A percentile compares a stretch with the other conserved stretches of the same genome.
phyloP scores from a whole-genome alignment of 306 rosid genomes.

The Cucurbita pepo region DNA sequence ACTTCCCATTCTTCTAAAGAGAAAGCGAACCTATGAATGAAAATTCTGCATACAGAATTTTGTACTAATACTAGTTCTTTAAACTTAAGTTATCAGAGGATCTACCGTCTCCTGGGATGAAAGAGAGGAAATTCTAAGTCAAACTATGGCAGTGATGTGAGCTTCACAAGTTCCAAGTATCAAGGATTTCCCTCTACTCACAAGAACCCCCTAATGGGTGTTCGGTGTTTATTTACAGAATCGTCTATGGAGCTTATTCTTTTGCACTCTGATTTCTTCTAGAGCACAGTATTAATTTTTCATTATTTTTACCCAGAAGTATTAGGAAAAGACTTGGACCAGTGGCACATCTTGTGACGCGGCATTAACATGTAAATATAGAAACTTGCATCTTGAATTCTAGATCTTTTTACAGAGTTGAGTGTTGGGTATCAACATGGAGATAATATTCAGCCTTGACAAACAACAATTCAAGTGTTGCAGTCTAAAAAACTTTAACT shows the following conservation, averaged over 20 bases:
- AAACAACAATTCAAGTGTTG: background rate
- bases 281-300: background rate
- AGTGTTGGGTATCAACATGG: background rate
- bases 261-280: background rate
- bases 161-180: background rate
- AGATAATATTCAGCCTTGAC: background rate
- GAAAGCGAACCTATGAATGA: constrained; percentile 81
- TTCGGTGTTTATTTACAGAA: background rate
- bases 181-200: background rate
- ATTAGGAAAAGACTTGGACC: background rate
- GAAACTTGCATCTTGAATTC: background rate
- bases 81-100: background rate
- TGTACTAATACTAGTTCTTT: background rate
- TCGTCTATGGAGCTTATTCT: background rate
- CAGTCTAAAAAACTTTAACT: background rate
- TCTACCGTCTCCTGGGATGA: background rate
- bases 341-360: background rate
- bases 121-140: background rate
- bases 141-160: background rate
- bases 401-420: background rate
- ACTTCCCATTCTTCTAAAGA: constrained; percentile 61
- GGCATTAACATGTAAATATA: background rate
- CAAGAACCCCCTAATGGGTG: background rate
- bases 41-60: constrained; percentile 4
- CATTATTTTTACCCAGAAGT: background rate